phyloP scores from a whole-genome alignment of 2,329 filamentous ascomycete species.

The Nannizzia gypsea region DNA sequence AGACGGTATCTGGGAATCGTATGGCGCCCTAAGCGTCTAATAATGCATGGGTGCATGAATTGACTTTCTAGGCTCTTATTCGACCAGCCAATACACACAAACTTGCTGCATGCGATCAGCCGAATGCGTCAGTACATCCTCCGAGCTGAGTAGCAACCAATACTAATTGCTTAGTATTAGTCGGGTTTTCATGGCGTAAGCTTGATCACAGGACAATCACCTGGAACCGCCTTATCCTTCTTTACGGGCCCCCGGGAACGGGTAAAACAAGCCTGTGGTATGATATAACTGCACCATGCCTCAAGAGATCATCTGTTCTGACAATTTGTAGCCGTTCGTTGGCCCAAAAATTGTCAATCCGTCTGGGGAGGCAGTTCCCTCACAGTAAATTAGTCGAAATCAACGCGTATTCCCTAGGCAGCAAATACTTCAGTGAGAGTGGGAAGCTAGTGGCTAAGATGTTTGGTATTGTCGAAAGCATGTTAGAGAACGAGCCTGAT shows the following conservation, averaged over 20 bases:
- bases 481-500: slow-evolving; percentile 28
- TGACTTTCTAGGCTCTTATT: slow-evolving; percentile 29
- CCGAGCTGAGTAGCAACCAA: background rate
- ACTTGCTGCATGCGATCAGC: slow-evolving; percentile 30
- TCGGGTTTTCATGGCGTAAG: slow-evolving; percentile 22
- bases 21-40: slow-evolving; percentile 9
- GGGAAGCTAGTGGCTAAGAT: slow-evolving; percentile 34
- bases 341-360: slow-evolving; percentile 40
- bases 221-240: slow-evolving; percentile 52
- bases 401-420: slow-evolving; percentile 36
- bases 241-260: slow-evolving; percentile 91
- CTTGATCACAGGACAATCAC: slow-evolving; percentile 30
- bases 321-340: slow-evolving; percentile 28
- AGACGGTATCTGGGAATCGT: slow-evolving; percentile 36
- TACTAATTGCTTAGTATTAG: slow-evolving; percentile 15
- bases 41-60: background rate
- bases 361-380: slow-evolving; percentile 32
- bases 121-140: slow-evolving; percentile 25
- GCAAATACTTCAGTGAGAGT: slow-evolving; percentile 39
- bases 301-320: slow-evolving; percentile 22
- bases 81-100: slow-evolving; percentile 31
- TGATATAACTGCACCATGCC: slow-evolving; percentile 50
- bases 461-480: slow-evolving; percentile 31
- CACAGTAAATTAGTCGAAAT: slow-evolving; percentile 35
- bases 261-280: slow-evolving; percentile 93